A percentile compares a stretch with the other conserved stretches of the same genome.
Evolutionary conservation across 1,284 basidiomycete species (phyloP).

Genomic region (Sporisorium scitamineum): DNA sequence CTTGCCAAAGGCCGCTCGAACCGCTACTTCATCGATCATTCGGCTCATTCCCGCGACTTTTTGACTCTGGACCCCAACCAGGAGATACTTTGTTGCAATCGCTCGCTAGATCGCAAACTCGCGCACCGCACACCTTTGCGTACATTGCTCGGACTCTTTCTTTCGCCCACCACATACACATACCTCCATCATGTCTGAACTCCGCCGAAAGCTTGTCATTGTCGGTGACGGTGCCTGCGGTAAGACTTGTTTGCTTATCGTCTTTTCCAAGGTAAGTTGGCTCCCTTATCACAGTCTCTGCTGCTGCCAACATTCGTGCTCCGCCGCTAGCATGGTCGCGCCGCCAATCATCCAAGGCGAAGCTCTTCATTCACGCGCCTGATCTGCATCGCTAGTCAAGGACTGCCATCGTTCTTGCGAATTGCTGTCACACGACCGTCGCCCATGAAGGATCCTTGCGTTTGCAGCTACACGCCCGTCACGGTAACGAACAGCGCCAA

Average conservation of each 20-base stretch:
- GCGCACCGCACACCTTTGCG: not conserved
- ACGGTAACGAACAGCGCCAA: not conserved
- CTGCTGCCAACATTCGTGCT: too few relatives aligned
- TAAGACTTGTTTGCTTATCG: slow-evolving; percentile 86
- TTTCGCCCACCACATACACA: slow-evolving; percentile 9
- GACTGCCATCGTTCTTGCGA: not conserved
- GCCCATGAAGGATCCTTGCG: not conserved
- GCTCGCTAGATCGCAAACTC: not conserved
- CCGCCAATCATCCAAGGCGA: not conserved
- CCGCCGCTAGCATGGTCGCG: too few relatives aligned
- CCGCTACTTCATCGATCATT: not conserved
- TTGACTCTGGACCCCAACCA: not conserved
- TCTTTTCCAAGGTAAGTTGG: slow-evolving; percentile 77
- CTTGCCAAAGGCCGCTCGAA: not conserved
- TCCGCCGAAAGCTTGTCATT: slow-evolving; percentile 68
- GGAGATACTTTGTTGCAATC: not conserved
- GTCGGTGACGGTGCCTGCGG: slow-evolving; percentile 75
- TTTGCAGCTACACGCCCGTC: not conserved
- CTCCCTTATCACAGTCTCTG: not conserved
- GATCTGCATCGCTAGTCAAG: not conserved
- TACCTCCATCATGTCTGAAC: slow-evolving; percentile 56
- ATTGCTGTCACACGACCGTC: not conserved
- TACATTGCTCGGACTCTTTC: slow-evolving; percentile 5
- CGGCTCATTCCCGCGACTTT: too few relatives aligned
- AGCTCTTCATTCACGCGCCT: not conserved